Evolutionary conservation across 805 yeast genomes (phyloP).

Genomic region (Brettanomyces custersianus): DNA sequence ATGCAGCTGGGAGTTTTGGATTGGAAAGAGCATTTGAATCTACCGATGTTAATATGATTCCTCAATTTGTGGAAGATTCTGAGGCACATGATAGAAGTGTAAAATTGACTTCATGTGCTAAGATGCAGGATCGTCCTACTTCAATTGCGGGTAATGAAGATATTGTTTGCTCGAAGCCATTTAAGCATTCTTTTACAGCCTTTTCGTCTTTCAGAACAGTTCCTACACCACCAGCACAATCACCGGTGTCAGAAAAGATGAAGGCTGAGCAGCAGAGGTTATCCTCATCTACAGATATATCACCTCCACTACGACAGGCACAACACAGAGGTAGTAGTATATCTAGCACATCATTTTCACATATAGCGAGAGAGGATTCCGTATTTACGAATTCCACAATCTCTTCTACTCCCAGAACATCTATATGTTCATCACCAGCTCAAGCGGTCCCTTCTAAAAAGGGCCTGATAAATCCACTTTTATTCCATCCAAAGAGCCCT

Average conservation of each 20-base stretch:
- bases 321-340: too few species aligned
- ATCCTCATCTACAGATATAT: too few species aligned
- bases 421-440: conserved; percentile 2
- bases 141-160: too few species aligned
- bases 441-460: conserved; percentile 5
- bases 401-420: conserved; percentile 4
- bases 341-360: too few species aligned
- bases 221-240: conserved; percentile 12
- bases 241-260: too few species aligned
- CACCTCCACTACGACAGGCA: too few species aligned
- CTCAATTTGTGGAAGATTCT: conserved; percentile 6
- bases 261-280: too few species aligned
- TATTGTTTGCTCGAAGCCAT: too few species aligned
- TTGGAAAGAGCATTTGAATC: conserved; percentile 19
- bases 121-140: conserved; percentile 1
- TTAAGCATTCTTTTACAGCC: conserved; percentile 7
- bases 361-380: too few species aligned
- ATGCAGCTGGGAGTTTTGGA: conserved; percentile 22
- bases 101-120: too few species aligned
- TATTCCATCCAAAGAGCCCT: too few species aligned
- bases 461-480: background rate
- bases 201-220: conserved; percentile 25
- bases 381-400: too few species aligned
- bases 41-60: conserved; percentile 9
- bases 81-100: background rate